phyloP scores from a whole-genome alignment of 2,329 filamentous ascomycete species.

The Beauveria caledonica region DNA sequence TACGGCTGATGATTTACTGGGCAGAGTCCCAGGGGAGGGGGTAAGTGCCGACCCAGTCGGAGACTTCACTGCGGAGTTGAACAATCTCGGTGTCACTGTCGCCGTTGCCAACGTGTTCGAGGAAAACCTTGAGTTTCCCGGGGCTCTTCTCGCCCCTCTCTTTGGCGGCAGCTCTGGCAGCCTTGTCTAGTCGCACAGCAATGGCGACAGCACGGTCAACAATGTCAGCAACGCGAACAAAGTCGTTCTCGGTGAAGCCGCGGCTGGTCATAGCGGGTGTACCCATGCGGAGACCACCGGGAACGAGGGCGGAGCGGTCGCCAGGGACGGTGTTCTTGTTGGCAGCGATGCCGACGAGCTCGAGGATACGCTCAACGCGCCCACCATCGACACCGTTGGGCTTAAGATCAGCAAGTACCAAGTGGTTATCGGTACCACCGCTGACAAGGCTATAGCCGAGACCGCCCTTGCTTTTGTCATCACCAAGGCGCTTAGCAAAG shows the following conservation, averaged over 20 bases:
- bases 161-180: conserved; percentile 59
- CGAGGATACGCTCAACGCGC: conserved; percentile 80
- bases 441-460: conserved; percentile 84
- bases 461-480: conserved; percentile 63
- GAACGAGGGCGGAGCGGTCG: conserved; percentile 86
- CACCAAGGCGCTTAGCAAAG: conserved; percentile 60
- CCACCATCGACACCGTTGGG: conserved; percentile 80
- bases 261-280: conserved; percentile 97
- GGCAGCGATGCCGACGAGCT: conserved; percentile 89
- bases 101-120: conserved; percentile 60
- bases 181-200: conserved; percentile 66
- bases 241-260: conserved; percentile 85
- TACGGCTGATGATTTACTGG: conserved; percentile 17
- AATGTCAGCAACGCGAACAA: conserved; percentile 75
- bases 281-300: conserved; percentile 87
- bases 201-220: conserved; percentile 78
- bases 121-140: conserved; percentile 57
- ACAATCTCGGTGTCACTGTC: conserved; percentile 63
- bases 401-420: conserved; percentile 88
- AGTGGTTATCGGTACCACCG: conserved; percentile 94
- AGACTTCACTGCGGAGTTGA: conserved; percentile 65
- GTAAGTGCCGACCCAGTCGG: conserved; percentile 70
- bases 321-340: conserved; percentile 99
- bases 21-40: conserved; percentile 56
- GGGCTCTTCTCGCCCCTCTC: conserved; percentile 58